Percentiles rank a stretch among this genome's conserved stretches.
These are phyloP conservation scores for Wilhelminamyces savonicus DNA, from an alignment of 805 yeast species.

Conservation along the genomic window DNA sequence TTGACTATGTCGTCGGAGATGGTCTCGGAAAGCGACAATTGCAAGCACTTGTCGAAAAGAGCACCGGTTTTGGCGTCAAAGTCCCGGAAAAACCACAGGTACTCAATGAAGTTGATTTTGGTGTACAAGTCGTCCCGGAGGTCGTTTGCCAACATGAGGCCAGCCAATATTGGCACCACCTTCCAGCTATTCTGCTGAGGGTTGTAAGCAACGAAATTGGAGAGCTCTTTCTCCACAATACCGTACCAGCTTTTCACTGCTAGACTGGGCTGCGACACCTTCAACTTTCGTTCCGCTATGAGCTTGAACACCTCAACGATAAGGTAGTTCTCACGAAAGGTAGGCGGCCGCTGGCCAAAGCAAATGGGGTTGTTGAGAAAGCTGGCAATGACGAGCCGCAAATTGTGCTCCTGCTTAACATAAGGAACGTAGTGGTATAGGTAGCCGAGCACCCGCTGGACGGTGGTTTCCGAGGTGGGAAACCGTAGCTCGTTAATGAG, in stretches of 20 bases:
- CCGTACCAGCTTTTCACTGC: constrained; percentile 39
- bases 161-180: constrained; percentile 41
- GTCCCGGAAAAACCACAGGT: constrained; percentile 26
- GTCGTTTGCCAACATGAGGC: constrained; percentile 33
- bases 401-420: constrained; percentile 41
- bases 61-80: constrained; percentile 23
- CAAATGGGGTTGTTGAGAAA: constrained; percentile 39
- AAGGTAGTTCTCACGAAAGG: constrained; percentile 26
- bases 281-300: constrained; percentile 38
- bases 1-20: constrained; percentile 17
- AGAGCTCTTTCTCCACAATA: constrained; percentile 26
- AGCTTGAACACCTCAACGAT: constrained; percentile 45
- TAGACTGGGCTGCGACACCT: constrained; percentile 43
- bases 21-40: constrained; percentile 15
- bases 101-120: constrained; percentile 17
- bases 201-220: constrained; percentile 22
- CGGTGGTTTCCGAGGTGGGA: constrained; percentile 29
- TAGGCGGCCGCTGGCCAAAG: constrained; percentile 10
- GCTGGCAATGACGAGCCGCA: constrained; percentile 36
- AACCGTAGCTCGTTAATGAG: constrained; percentile 37
- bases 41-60: constrained; percentile 24
- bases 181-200: constrained; percentile 37
- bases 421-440: constrained; percentile 47
- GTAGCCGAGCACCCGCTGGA: constrained; percentile 35
- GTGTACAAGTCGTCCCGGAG: constrained; percentile 28